Conservation (phyloP, 306 rosid genomes). For the Cicer chorassanicum region DNA sequence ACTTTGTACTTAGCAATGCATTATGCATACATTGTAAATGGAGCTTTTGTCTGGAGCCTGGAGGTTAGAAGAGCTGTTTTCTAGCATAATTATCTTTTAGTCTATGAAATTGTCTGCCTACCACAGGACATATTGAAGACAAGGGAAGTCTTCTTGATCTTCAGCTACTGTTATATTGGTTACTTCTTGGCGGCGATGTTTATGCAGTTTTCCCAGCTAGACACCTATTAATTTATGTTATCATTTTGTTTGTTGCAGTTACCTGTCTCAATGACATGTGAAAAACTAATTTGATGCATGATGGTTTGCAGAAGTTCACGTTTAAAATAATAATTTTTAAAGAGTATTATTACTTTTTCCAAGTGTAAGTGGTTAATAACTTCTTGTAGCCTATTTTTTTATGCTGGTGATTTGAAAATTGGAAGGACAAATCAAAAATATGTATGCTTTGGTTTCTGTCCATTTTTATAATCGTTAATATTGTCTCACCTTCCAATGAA, state of each 20-base stretch:
- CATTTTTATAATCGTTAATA: not conserved
- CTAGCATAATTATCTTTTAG: slow-evolving; percentile 9
- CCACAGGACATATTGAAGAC: slow-evolving; percentile 38
- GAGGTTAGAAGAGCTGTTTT: slow-evolving; percentile 8
- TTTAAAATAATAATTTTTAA: slow-evolving; percentile 14
- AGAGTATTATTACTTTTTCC: slow-evolving; percentile 1
- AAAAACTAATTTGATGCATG: slow-evolving; percentile 35
- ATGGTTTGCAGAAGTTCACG: slow-evolving; percentile 21
- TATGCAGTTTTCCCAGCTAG: slow-evolving; percentile 46
- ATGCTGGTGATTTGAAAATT: not conserved
- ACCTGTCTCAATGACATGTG: slow-evolving; percentile 43
- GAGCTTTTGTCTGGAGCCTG: slow-evolving; percentile 15
- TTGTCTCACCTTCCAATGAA: not conserved
- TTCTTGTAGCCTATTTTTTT: slow-evolving; percentile 14
- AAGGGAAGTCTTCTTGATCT: slow-evolving; percentile 20
- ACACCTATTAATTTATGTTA: slow-evolving; percentile 15
- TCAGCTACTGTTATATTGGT: slow-evolving; percentile 22
- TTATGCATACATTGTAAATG: slow-evolving; percentile 15
- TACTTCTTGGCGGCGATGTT: slow-evolving; percentile 40
- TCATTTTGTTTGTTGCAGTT: slow-evolving; percentile 36
- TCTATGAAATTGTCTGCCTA: slow-evolving; percentile 40
- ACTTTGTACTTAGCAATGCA: not conserved
- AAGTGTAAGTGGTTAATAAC: slow-evolving; percentile 19
- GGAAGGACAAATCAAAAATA: slow-evolving; percentile 37
- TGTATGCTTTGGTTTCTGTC: slow-evolving; percentile 6